Percentiles rank a stretch among this genome's conserved stretches.
Evolutionary conservation across 805 yeast genomes (phyloP).

Genomic region (Nakazawaea peltata): DNA sequence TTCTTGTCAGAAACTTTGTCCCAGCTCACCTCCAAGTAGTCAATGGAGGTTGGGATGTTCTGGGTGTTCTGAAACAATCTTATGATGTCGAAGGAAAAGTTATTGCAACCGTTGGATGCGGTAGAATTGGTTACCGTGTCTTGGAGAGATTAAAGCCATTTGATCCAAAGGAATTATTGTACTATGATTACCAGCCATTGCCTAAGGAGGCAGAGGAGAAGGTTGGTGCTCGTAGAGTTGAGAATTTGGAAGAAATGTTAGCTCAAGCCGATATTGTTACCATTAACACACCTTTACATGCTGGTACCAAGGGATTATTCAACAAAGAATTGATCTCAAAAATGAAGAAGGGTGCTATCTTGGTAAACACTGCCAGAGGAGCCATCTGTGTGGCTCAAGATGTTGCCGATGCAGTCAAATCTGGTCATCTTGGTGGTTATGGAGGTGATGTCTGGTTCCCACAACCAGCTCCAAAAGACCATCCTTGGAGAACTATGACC

Average conservation of each 20-base stretch:
- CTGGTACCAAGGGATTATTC: constrained; percentile 57
- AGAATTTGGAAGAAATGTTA: constrained; percentile 55
- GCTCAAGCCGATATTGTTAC: constrained; percentile 65
- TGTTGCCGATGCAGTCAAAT: constrained; percentile 62
- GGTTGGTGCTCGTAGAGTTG: constrained; percentile 54
- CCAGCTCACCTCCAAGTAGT: constrained; percentile 69
- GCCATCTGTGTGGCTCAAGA: constrained; percentile 69
- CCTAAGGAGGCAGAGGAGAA: constrained; percentile 49
- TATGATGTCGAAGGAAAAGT: constrained; percentile 72
- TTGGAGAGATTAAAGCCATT: constrained; percentile 65
- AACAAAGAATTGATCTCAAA: constrained; percentile 58
- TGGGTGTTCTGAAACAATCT: constrained; percentile 64
- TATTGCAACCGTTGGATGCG: constrained; percentile 76
- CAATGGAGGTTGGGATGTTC: constrained; percentile 65
- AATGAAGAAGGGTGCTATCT: constrained; percentile 66
- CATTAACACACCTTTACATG: constrained; percentile 71
- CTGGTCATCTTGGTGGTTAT: constrained; percentile 68
- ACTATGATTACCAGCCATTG: constrained; percentile 68
- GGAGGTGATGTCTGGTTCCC: constrained; percentile 85
- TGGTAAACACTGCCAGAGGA: constrained; percentile 77
- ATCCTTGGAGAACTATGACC: constrained; percentile 68
- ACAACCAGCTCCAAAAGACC: constrained; percentile 75
- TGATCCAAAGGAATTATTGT: constrained; percentile 65
- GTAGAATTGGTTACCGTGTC: constrained; percentile 73
- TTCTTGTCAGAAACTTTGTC: constrained; percentile 66